Evolutionary conservation across 1,284 basidiomycete genomes (phyloP).

Genomic region (Neonothopanus nambi): DNA sequence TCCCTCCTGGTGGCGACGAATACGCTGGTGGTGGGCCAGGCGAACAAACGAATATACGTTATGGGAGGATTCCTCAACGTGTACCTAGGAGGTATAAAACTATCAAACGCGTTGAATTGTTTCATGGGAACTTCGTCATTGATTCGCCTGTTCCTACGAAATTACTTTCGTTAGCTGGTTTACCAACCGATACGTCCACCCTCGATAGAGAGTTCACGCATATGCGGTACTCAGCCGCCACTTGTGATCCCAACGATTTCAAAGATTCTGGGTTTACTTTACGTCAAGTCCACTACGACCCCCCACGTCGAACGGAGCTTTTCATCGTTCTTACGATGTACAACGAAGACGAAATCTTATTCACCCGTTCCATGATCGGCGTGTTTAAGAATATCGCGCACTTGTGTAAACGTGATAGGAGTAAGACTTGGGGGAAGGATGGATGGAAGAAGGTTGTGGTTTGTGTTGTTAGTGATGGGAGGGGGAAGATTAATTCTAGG

Average conservation of each 20-base stretch:
- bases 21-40: slow-evolving; percentile 35
- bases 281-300: slow-evolving; percentile 81
- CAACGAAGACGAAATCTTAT: slow-evolving; percentile 78
- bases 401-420: slow-evolving; percentile 78
- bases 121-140: slow-evolving; percentile 88
- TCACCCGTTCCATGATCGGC: slow-evolving; percentile 79
- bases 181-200: slow-evolving; percentile 38
- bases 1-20: slow-evolving; percentile 15
- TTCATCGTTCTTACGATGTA: slow-evolving; percentile 77
- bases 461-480: slow-evolving; percentile 48
- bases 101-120: slow-evolving; percentile 86
- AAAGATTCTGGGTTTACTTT: slow-evolving; percentile 63
- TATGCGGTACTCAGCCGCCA: slow-evolving; percentile 93
- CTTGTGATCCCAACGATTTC: slow-evolving; percentile 92
- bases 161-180: slow-evolving; percentile 73
- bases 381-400: slow-evolving; percentile 88
- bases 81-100: slow-evolving; percentile 89
- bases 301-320: slow-evolving; percentile 77
- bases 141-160: slow-evolving; percentile 87
- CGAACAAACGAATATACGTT: slow-evolving; percentile 65
- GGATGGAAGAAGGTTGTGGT: slow-evolving; percentile 91
- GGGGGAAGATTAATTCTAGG: slow-evolving; percentile 70
- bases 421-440: slow-evolving; percentile 94
- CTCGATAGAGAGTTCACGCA: slow-evolving; percentile 87
- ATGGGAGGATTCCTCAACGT: slow-evolving; percentile 84